Conservation (phyloP, 345 rosid genomes). For the Lenwebbia sp. region DNA sequence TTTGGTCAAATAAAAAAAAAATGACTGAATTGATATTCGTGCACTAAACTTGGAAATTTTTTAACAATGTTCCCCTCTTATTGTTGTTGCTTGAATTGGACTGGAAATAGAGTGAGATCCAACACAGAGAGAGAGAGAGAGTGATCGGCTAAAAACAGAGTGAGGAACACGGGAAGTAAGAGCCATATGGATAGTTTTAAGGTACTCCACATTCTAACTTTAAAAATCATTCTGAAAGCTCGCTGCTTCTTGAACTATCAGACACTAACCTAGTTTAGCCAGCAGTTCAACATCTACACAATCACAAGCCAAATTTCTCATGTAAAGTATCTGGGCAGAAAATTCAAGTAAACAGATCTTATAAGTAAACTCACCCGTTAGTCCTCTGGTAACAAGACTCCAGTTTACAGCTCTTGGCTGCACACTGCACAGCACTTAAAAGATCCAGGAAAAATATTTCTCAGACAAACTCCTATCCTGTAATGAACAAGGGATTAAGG, state of each 20-base stretch:
- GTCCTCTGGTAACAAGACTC: slow-evolving; percentile 91
- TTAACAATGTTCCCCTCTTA: no score
- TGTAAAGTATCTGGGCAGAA: background rate
- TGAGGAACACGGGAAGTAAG: no score
- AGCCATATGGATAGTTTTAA: no score
- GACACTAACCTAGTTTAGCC: background rate
- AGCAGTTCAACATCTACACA: background rate
- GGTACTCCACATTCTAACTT: no score
- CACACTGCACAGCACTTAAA: slow-evolving; percentile 80
- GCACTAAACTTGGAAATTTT: no score
- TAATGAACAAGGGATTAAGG: slow-evolving; percentile 1
- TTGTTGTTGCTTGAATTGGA: no score
- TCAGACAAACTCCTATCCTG: slow-evolving; percentile 87
- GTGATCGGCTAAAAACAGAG: no score
- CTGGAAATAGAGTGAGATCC: no score
- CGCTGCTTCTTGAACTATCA: background rate
- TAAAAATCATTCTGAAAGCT: background rate
- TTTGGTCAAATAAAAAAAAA: no score
- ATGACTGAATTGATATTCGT: no score
- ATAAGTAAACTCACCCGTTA: slow-evolving; percentile 33
- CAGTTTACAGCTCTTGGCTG: slow-evolving; percentile 87
- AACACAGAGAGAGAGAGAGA: no score
- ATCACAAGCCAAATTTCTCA: background rate
- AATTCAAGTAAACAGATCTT: background rate
- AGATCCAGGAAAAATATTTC: slow-evolving; percentile 88